Evolutionary conservation across 306 rosid genomes (phyloP), one percentile per base, ranked within the genome.

Genomic region (Medicago arabica): DNA sequence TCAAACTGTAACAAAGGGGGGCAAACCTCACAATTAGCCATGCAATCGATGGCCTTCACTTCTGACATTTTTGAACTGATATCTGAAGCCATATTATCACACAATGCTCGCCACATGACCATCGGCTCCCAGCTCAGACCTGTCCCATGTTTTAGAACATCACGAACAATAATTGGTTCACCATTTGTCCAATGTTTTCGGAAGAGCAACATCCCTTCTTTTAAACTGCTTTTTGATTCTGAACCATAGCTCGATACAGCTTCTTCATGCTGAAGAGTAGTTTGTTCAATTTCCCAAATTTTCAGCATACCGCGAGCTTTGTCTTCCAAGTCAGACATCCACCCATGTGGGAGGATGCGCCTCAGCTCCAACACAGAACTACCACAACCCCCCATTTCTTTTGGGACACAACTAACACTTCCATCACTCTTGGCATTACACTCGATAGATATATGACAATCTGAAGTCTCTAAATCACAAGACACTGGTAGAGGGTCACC

Each of bases 91-190:
- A 17, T 58, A 68, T 75, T 85, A 83, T 89, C 91, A 65, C 95
- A 87, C 49, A 93, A 81, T 5, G 89, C 98, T 74, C 98, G 92
- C 96, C 91, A 86, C 83, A 93, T 87, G 58, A 93, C 98, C 94
- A 85, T 90, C 44, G 98, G 98, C 81, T 93, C 89, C 98, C 98
- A 93, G 86, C 98, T 92, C 83, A 92, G 86, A 70, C 91, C 96
- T 46, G 88, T 80, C n/a, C 90, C 87, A 61, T 83, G 87, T 64
- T 78, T 72, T 67, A 88, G 96, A 66, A 82, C 94, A 87, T 90
- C 84, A 68, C 85, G 87, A 67, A 90, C 91, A 59, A 92, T 83
- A 64, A 90, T 67, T 1, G 96, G 98, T 75, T 92, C 90, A 43
- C 96, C 96, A 28, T 79, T 88, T 44, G 49, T 16, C 98, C 95